phyloP scores from a whole-genome alignment of 1,284 basidiomycete genomes.

The Papiliotrema fonsecae region DNA sequence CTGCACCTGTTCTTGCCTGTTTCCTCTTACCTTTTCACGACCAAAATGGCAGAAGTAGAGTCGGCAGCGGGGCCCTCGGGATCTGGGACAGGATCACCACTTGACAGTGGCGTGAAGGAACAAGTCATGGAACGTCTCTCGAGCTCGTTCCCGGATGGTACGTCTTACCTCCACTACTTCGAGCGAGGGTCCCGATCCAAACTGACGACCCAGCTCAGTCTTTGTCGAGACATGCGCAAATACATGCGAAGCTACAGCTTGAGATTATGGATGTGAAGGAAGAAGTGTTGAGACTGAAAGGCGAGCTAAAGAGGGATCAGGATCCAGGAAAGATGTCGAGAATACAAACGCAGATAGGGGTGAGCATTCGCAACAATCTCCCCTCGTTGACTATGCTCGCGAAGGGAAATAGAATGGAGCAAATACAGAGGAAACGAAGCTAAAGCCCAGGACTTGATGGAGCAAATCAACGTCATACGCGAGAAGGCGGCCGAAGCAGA shows the following conservation, averaged over 20 bases:
- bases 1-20: too few species aligned
- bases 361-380: too few species aligned
- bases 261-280: slow-evolving; percentile 45
- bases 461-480: slow-evolving; percentile 87
- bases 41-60: background rate
- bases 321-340: slow-evolving; percentile 77
- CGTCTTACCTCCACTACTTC: too few species aligned
- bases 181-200: too few species aligned
- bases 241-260: slow-evolving; percentile 38
- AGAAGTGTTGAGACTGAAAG: slow-evolving; percentile 67
- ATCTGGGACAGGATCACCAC: background rate
- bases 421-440: too few species aligned
- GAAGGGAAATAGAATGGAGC: too few species aligned
- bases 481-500: slow-evolving; percentile 96
- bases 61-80: background rate
- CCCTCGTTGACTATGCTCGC: too few species aligned
- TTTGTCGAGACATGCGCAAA: slow-evolving; percentile 34
- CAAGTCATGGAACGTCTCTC: slow-evolving; percentile 25
- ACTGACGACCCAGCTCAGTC: slow-evolving; percentile 32
- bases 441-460: slow-evolving; percentile 69
- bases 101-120: background rate
- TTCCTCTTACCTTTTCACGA: too few species aligned
- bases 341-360: slow-evolving; percentile 89
- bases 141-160: slow-evolving; percentile 26
- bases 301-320: slow-evolving; percentile 66